Evolutionary conservation across 345 rosid species (phyloP), one percentile per base, ranked within the genome.

Genomic region (Linum trigynum): DNA sequence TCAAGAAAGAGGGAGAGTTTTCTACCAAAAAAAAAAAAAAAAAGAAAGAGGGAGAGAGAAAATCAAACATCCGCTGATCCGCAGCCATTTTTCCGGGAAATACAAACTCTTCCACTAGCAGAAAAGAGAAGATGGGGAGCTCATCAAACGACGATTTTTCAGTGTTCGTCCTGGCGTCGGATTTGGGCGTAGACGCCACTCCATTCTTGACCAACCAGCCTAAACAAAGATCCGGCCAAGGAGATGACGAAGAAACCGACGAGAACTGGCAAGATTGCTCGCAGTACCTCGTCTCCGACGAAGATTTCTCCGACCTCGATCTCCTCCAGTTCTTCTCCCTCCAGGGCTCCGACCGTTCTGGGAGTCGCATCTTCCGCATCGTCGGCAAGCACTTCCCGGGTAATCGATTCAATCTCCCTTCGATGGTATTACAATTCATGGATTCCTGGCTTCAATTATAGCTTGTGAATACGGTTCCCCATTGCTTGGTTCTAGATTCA

Each of bases 281-380:
- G 15, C 90, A 81, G 74, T 67, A 76, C 66, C 85, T 83, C 57
- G 72, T 74, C 0, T 67, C 77, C 3, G 90, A 88, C 56, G 96
- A 90, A 45, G 96, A 94, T 70, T 90, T 90, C 86, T 80, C 92
- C 59, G 95, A 88, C 84, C 97, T 94, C 53, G 97, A 94, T 37
- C 73, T 79, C 59, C 82, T 86, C 45, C 97, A 80, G 39, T 88
- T 94, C 84, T 81, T 92, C 66, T 69, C 77, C 62, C 80, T 82
- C 63, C 80, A 85, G 37, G 98, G 98, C 58, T 81, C 78, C 36
- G 98, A 92, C 71, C 85, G 84, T 68, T 83, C 89, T 10, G 86
- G 96, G 0, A 80, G 79, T 64, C 90, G 87, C 23, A 85, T 92
- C 41, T 69, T 86, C 64, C 94, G 96, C 23, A 63, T 92, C 64